Evolutionary conservation across 2,329 filamentous ascomycete genomes (phyloP), one percentile per base, ranked within the genome.

Genomic region (Fusarium phyllophilum): DNA sequence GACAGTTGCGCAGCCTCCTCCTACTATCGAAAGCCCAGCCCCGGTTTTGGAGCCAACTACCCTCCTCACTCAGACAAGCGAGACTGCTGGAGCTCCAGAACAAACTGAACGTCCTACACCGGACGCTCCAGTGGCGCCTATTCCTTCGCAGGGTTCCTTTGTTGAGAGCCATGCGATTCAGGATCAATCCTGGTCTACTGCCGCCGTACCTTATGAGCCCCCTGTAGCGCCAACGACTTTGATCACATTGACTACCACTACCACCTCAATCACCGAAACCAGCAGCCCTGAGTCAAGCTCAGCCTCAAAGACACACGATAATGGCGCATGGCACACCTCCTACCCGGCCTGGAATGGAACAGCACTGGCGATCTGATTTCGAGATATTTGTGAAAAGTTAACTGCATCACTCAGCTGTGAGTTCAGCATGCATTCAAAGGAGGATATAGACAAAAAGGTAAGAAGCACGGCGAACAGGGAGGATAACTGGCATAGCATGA

Each of bases 311-410:
- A 81, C 80, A 18, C 79, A 83, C 45, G 85, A 87, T 62, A 73
- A 87, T 60, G 85, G 85, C 24, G 77, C 77, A 56, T 87, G 85
- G 86, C 84, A 85, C 65, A 85, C 85, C 8, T 81, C 81, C 1
- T 87, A 86, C 61, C 84, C 84, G 6, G 48, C 83, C 0, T 85
- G 83, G 83, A 87, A 85, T 68, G 81, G 77, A 58, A 85, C 85
- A 5, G 56, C 59, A 36, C 38, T 57, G 11, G 42, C 68, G 31
- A 36, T 44, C 26, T 49, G 51, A 77, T 69, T 62, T 29, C 26
- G 14, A 44, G 68, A 48, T 24, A 62, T 69, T 65, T 55, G 66
- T 46, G 44, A 63, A 69, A 66, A 52, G 22, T 54, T 62, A 24
- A 66, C 61, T 45, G 42, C 20, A 11, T 51, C 34, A 65, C 31